Base-by-base conservation (phyloP, 2,329 filamentous ascomycete species). In the Malbranchea zuffiana region DNA sequence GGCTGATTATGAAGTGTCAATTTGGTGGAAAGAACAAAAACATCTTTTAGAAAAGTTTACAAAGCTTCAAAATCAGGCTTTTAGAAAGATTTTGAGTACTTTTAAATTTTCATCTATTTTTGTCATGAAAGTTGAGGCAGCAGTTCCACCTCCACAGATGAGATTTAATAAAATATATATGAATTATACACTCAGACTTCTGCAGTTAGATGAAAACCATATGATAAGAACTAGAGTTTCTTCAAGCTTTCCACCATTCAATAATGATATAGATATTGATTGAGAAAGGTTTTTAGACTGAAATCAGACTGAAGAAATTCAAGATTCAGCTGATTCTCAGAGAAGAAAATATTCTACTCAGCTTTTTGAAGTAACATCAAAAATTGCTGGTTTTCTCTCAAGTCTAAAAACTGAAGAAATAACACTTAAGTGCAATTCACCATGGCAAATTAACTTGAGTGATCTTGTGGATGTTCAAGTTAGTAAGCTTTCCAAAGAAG, bases 21-120 rank as follows among this genome's bases (percentile, higher is more conserved):
- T 40, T 15, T 40, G 32, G 20, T 40, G 32, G 20, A 40, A 35
- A 29, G 12, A 34, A 13, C 32, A 40, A 35, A 26, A 35, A 23
- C 12, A 19, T n/a, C 13, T 40, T n/a, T 18, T 40, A 6, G 10
- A 40, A 6, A 40, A 35, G 13, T 40, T 23, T 35, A 20, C 35
- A 16, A 35, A 23, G 17, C 21, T 40, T 17, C 25, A 40, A 25
- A 40, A 40, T 33, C n/a, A 13, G 20, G 37, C 37, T 24, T 17
- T 40, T 4, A 27, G 24, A 29, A 35, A 29, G 16, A 40, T 40
- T 20, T 21, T 40, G 7, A 25, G 19, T 6, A 25, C 37, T 17
- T 40, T 40, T 19, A 35, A 31, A 21, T 6, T 24, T 26, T 39
- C 37, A 12, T 13, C 29, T 5, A 12, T 34, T 21, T 15, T 17